A percentile compares a stretch with the other conserved stretches of the same genome.
Evolutionary conservation across 2,329 filamentous ascomycete species (phyloP).

Genomic region (Fusarium nelsonii): DNA sequence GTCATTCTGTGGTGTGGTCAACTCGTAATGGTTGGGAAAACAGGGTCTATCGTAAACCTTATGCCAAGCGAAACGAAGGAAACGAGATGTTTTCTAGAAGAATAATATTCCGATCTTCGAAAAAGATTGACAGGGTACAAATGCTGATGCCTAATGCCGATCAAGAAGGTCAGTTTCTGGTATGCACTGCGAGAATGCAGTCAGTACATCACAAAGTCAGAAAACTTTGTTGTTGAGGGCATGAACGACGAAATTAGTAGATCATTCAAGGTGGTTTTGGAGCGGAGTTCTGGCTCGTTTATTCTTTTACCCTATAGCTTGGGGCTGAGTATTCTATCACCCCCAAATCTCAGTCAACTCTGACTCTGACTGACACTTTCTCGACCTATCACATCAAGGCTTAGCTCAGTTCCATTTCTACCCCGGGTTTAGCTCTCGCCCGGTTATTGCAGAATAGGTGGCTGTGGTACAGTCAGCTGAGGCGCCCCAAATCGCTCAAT

Average conservation of each 20-base stretch:
- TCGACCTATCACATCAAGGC: conserved; percentile 6
- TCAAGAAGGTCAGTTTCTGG: background rate
- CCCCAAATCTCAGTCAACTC: too few species aligned
- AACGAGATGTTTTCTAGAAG: conserved; percentile 19
- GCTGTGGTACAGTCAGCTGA: conserved; percentile 32
- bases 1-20: background rate
- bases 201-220: too few species aligned
- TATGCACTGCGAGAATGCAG: background rate
- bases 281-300: too few species aligned
- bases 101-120: background rate
- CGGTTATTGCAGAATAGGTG: conserved; percentile 13
- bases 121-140: conserved; percentile 1
- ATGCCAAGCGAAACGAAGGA: conserved; percentile 5
- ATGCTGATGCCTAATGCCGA: conserved; percentile 23
- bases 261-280: too few species aligned
- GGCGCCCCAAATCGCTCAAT: background rate
- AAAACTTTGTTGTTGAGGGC: too few species aligned
- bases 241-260: too few species aligned
- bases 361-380: background rate
- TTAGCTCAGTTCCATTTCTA: background rate
- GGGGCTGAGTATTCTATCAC: too few species aligned
- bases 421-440: conserved; percentile 6
- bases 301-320: too few species aligned
- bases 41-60: background rate
- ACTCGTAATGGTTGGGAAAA: background rate